These are phyloP conservation scores for Hibiscus syriacus DNA, from an alignment of 345 rosid genomes.

Conservation along the genomic window DNA sequence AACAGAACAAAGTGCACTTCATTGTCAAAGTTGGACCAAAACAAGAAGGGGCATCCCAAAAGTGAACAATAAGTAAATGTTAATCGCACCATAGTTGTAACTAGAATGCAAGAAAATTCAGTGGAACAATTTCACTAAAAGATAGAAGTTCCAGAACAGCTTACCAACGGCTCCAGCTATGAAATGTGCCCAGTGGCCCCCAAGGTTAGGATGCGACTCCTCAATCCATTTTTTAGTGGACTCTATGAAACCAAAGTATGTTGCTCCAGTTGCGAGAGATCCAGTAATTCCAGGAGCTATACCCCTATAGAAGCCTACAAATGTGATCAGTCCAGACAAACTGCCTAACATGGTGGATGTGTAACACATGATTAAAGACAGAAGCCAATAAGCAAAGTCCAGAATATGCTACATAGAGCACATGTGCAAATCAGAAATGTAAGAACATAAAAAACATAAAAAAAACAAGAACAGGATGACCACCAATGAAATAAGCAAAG, in stretches of 20 bases:
- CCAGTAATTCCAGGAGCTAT: slow-evolving; percentile 77
- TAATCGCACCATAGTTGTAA: neutral
- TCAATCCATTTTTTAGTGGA: slow-evolving; percentile 92
- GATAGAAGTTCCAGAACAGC: neutral
- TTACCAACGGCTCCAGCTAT: slow-evolving; percentile 88
- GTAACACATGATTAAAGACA: neutral
- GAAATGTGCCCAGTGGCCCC: slow-evolving; percentile 89
- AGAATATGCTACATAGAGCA: neutral
- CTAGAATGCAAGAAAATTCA: neutral
- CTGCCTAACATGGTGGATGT: neutral
- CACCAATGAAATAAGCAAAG: neutral
- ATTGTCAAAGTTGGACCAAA: neutral
- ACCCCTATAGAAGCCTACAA: slow-evolving; percentile 87
- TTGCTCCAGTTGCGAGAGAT: slow-evolving; percentile 93
- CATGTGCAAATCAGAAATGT: neutral
- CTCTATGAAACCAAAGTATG: slow-evolving; percentile 94
- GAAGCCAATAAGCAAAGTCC: neutral
- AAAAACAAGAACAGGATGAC: neutral
- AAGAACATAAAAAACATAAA: neutral
- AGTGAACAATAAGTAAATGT: neutral
- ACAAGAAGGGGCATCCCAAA: neutral
- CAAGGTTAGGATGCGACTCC: slow-evolving; percentile 70
- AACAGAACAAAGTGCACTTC: neutral
- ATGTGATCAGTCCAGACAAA: slow-evolving; percentile 18
- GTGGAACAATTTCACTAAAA: neutral